Evolutionary conservation across 257 asterid genomes (phyloP), one percentile per base, ranked within the genome.

Genomic region (Ilex asprella): DNA sequence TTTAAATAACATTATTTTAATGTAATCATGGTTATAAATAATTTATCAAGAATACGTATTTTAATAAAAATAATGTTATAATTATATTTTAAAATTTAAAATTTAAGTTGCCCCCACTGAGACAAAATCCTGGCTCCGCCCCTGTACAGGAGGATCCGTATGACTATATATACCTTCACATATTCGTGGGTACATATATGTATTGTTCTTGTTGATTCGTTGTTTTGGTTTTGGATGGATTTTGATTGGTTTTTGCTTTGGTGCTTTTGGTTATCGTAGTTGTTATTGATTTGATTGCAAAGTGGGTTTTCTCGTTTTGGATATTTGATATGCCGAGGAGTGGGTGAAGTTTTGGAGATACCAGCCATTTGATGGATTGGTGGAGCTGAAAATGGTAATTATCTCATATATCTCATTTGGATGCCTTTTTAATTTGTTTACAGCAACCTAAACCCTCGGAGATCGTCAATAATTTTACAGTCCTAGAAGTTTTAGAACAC

Each of bases 211-310:
- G 31, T 32, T 58, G 11, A 54, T 52, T 61, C 57, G 16, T 65
- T 39, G 59, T 16, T 64, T 27, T 11, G 3, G 54, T 49, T 62
- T 39, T 29, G 31, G 29, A 49, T 71, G 15, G 13, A 43, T 64
- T 30, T 29, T 62, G 53, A 21, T 30, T 56, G 56, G 3, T 31
- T 63, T 7, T 71, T 57, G 30, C 56, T 21, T 21, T 21, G 27
- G 27, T 21, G 27, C 27, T 21, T 21, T 21, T 21, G 27, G 27
- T 21, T 3, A n/a, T 72, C 68, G 75, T 70, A 89, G 99, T 76
- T 93, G 66, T 79, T 96, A 16, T 61, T 93, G 81, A 93, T 87
- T 80, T 93, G 70, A 87, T 89, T 49, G 95, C 82, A 75, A 83
- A 78, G 50, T 87, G 99, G 97, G 70, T 93, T 50, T 71, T 81